Base-by-base conservation (phyloP, 768 basidiomycete genomes). In the Heimioporus sp. region DNA sequence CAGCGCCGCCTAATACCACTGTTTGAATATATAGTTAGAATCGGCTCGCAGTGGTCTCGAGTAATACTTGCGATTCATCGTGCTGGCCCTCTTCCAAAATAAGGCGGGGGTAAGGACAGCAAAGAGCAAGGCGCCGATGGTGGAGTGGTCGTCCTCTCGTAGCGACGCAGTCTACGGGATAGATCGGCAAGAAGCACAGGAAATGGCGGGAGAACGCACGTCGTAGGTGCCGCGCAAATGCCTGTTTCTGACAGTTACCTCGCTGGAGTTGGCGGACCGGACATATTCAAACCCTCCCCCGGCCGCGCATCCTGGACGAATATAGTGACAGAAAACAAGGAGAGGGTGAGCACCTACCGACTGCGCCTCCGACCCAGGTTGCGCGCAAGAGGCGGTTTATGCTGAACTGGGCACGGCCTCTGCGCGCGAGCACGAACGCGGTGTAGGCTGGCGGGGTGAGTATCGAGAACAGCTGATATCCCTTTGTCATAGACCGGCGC, bases 1-100 rank as follows among this genome's bases (percentile, higher is more conserved):
- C 83, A 31, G 83, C 82, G 11, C 88, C 88, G 31, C 88, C 88
- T 10, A 89, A 69, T 13, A 88, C 76, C 50, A 89, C 87, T 90
- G 52, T 3, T 34, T 43, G 43, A 44, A 16, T 32, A n/a, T n/a
- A n/a, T n/a, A 28, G n/a, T 38, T 37, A 59, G 37, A 52, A 24
- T 13, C 11, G 10, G 10, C 35, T 35, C 36, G 19, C 12, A 5
- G 21, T 19, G 16, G 19, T 13, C n/a, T 43, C 15, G 28, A n/a
- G 32, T 21, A 38, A 16, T 48, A 54, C 64, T 51, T 60, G 90
- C 89, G 61, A 58, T 90, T 81, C n/a, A 83, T 68, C 15, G 75
- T 64, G 32, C 69, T 74, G 31, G 86, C 87, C 48, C 79, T 77
- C 44, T 80, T 90, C 87, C 87, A 92, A 45, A 91, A 74, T 28